Evolutionary conservation across 176 grass and related monocot species (phyloP), one percentile per base, ranked within the genome.

Genomic region (Puccinellia tenuiflora): DNA sequence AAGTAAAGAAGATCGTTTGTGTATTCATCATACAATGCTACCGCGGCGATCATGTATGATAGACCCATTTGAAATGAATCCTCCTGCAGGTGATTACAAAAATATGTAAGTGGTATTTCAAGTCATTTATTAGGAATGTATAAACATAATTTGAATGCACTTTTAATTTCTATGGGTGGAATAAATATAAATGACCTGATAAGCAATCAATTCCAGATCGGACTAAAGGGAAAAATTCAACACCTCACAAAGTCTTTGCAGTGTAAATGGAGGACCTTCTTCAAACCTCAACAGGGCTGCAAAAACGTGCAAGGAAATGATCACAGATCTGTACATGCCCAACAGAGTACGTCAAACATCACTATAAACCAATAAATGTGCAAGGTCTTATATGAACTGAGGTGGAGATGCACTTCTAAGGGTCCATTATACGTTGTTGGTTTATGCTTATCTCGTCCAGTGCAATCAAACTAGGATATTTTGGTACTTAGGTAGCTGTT

Each of bases 211-310:
- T n/a, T n/a, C n/a, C n/a, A n/a, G n/a, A 88, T 11, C 5, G 47
- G 31, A 39, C 29, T 29, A 17, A 55, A 86, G 71, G 46, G 63
- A 56, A 57, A 52, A 81, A 68, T 10, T 79, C 57, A 55, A 73
- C 75, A 99, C 96, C 91, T 99, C 96, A 85, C 96, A 99, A 69
- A 99, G 81, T 79, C 96, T 99, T 88, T 99, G 93, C 56, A 99
- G 70, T 33, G 96, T 99, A 82, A 99, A 99, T 66, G 96, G 96
- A 84, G 96, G 96, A 45, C 96, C 93, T 76, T 99, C 93, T 77
- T 86, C 87, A 90, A 99, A 99, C 83, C 83, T 92, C 73, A 85
- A 47, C 12, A 93, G 89, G 20, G 90, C 96, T 99, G 85, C 63
- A 85, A 82, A 63, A 69, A 79, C 21, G 42, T 76, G 51, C 40